Percentiles rank a stretch among this genome's conserved stretches.
Evolutionary conservation across 2,329 filamentous ascomycete genomes (phyloP).

Genomic region (Zymoseptoria brevis): DNA sequence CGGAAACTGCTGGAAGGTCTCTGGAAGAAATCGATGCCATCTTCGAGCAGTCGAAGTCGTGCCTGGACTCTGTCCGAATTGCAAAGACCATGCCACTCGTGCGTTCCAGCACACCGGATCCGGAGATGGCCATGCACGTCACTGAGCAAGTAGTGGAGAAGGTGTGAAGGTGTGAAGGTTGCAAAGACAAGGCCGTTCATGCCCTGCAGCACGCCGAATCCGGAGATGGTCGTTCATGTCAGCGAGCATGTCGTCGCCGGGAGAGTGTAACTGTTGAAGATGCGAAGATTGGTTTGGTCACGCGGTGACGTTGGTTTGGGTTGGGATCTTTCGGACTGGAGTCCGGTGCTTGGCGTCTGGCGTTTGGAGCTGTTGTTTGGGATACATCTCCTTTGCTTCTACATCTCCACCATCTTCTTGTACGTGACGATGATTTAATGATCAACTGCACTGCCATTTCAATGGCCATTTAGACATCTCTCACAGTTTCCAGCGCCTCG

Average conservation of each 20-base stretch:
- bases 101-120: neutral
- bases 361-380: too few relatives aligned
- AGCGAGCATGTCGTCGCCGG: neutral
- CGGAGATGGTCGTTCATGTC: too few relatives aligned
- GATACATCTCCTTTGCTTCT: too few relatives aligned
- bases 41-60: constrained; percentile 8
- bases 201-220: neutral
- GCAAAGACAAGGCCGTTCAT: neutral
- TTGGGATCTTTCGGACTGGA: too few relatives aligned
- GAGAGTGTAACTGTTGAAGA: neutral
- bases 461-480: too few relatives aligned
- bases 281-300: too few relatives aligned
- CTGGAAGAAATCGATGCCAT: constrained; percentile 31
- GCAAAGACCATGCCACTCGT: neutral
- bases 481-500: too few relatives aligned
- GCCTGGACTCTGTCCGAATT: neutral
- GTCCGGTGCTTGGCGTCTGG: too few relatives aligned
- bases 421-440: too few relatives aligned
- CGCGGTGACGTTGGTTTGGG: too few relatives aligned
- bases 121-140: neutral
- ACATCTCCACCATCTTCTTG: too few relatives aligned
- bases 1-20: constrained; percentile 26
- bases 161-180: neutral
- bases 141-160: neutral
- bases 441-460: too few relatives aligned